phyloP scores from a whole-genome alignment of 2,329 filamentous ascomycete species.

The Fusarium ambrosium region DNA sequence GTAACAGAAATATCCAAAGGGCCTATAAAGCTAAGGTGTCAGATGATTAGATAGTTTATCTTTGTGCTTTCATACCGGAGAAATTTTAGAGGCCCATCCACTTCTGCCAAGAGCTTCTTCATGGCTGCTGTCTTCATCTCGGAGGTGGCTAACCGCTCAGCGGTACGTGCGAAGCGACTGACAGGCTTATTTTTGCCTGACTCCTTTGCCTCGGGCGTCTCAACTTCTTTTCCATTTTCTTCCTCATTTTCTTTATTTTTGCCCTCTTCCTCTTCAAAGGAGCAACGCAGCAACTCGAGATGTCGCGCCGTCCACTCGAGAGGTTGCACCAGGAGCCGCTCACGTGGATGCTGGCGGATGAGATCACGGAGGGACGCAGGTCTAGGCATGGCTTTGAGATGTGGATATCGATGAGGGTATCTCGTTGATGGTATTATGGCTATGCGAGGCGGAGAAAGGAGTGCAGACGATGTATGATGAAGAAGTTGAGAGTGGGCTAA shows the following conservation, averaged over 20 bases:
- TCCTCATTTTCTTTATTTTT: accelerated
- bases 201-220: neutral
- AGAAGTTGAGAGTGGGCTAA: conserved; percentile 2
- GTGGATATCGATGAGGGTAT: neutral
- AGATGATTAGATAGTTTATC: no score
- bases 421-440: neutral
- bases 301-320: conserved; percentile 41
- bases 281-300: conserved; percentile 32
- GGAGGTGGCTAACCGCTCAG: conserved; percentile 36
- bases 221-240: neutral
- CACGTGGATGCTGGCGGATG: conserved; percentile 42
- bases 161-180: conserved; percentile 29
- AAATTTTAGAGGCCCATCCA: conserved; percentile 36
- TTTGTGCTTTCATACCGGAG: conserved; percentile 24
- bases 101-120: conserved; percentile 36
- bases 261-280: conserved; percentile 23
- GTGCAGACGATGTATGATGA: neutral
- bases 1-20: conserved; percentile 43
- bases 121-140: conserved; percentile 41
- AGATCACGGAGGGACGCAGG: conserved; percentile 32
- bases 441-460: neutral
- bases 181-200: conserved; percentile 9
- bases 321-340: conserved; percentile 44
- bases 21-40: conserved; percentile 5
- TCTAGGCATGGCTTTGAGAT: conserved; percentile 7